Conservation (phyloP, 495 filamentous ascomycete species). For the Aeminium ludgeri region DNA sequence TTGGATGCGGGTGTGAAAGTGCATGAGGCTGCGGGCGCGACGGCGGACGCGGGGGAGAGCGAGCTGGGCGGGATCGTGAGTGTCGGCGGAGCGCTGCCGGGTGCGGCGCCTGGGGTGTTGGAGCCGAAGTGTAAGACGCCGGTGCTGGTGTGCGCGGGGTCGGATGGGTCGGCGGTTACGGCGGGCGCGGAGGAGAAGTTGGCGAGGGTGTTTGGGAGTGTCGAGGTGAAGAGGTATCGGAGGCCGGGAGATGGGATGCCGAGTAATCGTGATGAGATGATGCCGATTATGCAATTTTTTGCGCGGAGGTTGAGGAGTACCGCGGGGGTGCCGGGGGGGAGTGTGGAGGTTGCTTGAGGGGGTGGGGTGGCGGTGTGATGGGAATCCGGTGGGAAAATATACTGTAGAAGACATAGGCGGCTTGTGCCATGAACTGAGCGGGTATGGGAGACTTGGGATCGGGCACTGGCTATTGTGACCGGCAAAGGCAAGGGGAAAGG, state of each 20-base stretch:
- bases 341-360: conserved; percentile 34
- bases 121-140: conserved; percentile 49
- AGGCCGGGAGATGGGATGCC: conserved; percentile 72
- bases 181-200: conserved; percentile 43
- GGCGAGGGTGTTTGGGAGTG: conserved; percentile 50
- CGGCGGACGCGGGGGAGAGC: not conserved
- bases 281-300: conserved; percentile 88
- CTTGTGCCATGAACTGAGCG: too few species aligned
- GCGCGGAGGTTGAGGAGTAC: conserved; percentile 54
- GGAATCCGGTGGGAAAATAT: too few species aligned
- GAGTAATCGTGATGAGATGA: conserved; percentile 63
- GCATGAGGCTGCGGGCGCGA: not conserved
- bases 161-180: conserved; percentile 44
- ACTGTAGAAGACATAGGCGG: too few species aligned
- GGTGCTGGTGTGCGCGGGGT: conserved; percentile 53
- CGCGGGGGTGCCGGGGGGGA: conserved; percentile 42
- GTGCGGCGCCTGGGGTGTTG: conserved; percentile 20
- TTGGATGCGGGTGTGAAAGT: conserved; percentile 34
- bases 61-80: conserved; percentile 49
- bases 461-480: too few species aligned
- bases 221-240: conserved; percentile 60
- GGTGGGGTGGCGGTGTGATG: not conserved
- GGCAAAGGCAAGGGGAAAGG: too few species aligned
- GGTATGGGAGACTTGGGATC: too few species aligned
- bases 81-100: conserved; percentile 56